These are phyloP conservation scores for Lactarius indigo DNA, from an alignment of 768 basidiomycete species.

Conservation along the genomic window DNA sequence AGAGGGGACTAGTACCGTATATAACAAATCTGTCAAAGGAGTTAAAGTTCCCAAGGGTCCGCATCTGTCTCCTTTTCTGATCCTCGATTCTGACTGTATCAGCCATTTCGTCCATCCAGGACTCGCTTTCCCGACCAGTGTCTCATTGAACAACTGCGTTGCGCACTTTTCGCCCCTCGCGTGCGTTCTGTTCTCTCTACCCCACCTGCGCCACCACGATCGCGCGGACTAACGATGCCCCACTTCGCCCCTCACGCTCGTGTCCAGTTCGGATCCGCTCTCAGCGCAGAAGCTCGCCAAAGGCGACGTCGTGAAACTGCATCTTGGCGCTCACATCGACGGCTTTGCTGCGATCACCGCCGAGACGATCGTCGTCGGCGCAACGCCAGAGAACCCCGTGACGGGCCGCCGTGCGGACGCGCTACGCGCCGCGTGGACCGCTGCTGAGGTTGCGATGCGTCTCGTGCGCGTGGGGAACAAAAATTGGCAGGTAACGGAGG, in stretches of 20 bases:
- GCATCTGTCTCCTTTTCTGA: conserved; percentile 25
- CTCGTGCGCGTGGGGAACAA: conserved; percentile 88
- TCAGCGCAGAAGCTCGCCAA: conserved; percentile 68
- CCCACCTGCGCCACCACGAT: background rate
- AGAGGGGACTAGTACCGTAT: conserved; percentile 77
- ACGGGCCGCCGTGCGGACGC: conserved; percentile 89
- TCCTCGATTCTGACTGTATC: background rate
- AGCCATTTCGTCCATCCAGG: conserved; percentile 41
- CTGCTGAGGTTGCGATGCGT: conserved; percentile 90
- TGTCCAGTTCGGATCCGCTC: conserved; percentile 65
- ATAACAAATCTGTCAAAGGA: conserved; percentile 88
- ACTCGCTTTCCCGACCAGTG: conserved; percentile 88
- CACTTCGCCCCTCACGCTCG: conserved; percentile 14
- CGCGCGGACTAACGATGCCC: conserved; percentile 8
- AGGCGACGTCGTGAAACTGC: conserved; percentile 92
- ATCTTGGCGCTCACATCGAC: conserved; percentile 96
- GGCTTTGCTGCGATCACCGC: conserved; percentile 93
- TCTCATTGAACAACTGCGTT: conserved; percentile 94
- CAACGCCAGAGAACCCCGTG: conserved; percentile 65
- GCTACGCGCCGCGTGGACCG: conserved; percentile 89
- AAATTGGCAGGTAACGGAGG: conserved; percentile 93
- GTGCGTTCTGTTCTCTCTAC: conserved; percentile 43
- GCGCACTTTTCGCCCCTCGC: conserved; percentile 96
- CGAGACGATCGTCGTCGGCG: conserved; percentile 89
- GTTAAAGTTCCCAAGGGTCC: conserved; percentile 84